Evolutionary conservation across 805 yeast species (phyloP), one percentile per base, ranked within the genome.

Genomic region (Yarrowia porcina): DNA sequence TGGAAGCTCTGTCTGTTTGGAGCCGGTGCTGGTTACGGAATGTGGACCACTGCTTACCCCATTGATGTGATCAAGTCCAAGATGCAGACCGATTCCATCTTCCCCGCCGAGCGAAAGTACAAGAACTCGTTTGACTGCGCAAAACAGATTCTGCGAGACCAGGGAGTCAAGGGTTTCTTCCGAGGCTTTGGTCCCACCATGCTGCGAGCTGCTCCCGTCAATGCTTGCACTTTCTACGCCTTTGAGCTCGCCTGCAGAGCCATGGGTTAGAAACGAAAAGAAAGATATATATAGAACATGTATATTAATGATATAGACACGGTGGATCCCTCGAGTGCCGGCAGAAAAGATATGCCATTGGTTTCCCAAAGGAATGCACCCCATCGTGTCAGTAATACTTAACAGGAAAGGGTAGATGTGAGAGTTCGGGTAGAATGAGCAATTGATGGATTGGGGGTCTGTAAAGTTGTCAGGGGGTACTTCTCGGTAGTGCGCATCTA

Each of bases 171-270:
- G 66, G 96, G 96, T 0, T 88, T 94, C 71, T 89, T 89, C 76
- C 87, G 87, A 75, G 99, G 99, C 1, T 92, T 96, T 72, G 75
- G 84, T 18, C 97, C 99, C 38, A 92, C 98, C 0, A 83, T 94
- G 66, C 77, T 94, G 67, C 87, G 99, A 76, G 98, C 99, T 56
- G 96, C 97, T 3, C 99, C 99, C 0, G 99, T 96, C 3, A 96
- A 94, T 73, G 99, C 97, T 42, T 96, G 96, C 30, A 96, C 99
- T 0, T 94, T 94, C 76, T 87, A 90, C 45, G 91, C 96, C 2
- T 94, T 94, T 73, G 99, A 94, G 75, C 75, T 88, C 57, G 89
- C 97, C 4, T 87, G 92, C 20, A 60, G 75, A 45, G 63, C 65
- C 18, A 64, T 74, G 57, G 75, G 73, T 20, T 72, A 67, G 56